A percentile compares a stretch with the other conserved stretches of the same genome.
These are phyloP conservation scores for Aspergillus ustus DNA, from an alignment of 2,329 filamentous ascomycete genomes.

Conservation along the genomic window DNA sequence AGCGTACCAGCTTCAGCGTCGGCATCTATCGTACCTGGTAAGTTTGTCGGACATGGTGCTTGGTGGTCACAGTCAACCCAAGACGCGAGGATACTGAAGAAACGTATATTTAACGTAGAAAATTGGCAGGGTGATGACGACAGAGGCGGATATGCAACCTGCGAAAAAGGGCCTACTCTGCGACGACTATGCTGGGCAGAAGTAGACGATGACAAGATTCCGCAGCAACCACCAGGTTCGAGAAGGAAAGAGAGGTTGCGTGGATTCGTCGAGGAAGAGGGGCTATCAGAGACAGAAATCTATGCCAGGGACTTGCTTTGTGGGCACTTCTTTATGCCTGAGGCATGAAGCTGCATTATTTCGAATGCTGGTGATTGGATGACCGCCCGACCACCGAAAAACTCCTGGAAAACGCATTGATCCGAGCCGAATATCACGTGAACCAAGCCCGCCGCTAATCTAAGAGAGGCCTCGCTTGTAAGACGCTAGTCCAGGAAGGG, in stretches of 20 bases:
- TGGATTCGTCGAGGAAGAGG: conserved; percentile 28
- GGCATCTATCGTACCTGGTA: conserved; percentile 72
- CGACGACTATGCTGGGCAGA: conserved; percentile 22
- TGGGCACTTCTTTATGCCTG: conserved; percentile 27
- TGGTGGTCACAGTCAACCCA: conserved; percentile 20
- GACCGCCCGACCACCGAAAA: conserved; percentile 2
- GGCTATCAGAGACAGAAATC: conserved; percentile 29
- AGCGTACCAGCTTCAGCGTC: not conserved
- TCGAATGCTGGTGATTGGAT: conserved; percentile 26
- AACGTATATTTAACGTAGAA: conserved; percentile 13
- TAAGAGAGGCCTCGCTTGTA: conserved; percentile 29
- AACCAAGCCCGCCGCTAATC: conserved; percentile 22
- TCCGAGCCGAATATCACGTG: conserved; percentile 22
- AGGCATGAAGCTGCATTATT: conserved; percentile 27
- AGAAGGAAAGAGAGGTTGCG: conserved; percentile 20
- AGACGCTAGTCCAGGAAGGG: conserved; percentile 16
- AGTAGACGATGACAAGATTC: conserved; percentile 22
- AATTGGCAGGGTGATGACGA: conserved; percentile 15
- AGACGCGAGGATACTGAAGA: conserved; percentile 6
- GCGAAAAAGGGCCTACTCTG: conserved; percentile 18
- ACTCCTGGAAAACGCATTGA: conserved; percentile 20
- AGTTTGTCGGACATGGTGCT: conserved; percentile 86
- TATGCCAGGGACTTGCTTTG: conserved; percentile 26
- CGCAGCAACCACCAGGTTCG: conserved; percentile 23
- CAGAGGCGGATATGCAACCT: conserved; percentile 14